These are phyloP conservation scores for Neoboletus brunneissimus DNA, from an alignment of 768 basidiomycete species.

Conservation along the genomic window DNA sequence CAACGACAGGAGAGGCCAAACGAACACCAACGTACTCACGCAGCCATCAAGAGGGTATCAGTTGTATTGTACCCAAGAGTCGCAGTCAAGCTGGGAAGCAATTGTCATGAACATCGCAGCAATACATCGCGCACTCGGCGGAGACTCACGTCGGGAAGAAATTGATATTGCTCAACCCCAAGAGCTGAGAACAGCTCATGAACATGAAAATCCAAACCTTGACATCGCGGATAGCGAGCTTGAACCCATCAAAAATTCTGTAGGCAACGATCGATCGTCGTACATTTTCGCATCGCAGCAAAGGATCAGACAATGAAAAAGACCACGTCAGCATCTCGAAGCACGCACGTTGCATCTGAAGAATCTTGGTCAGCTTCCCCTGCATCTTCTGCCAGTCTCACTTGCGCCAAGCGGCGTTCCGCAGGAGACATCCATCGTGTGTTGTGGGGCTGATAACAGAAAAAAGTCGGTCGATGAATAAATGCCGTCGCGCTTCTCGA, in stretches of 20 bases:
- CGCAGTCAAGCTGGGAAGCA: constrained; percentile 42
- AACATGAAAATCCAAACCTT: constrained; percentile 53
- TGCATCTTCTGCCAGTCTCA: constrained; percentile 65
- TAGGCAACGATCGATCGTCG: neutral
- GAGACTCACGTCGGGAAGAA: constrained; percentile 53
- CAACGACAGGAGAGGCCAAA: neutral
- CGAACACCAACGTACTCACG: constrained; percentile 38
- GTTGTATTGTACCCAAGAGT: constrained; percentile 64
- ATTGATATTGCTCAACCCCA: constrained; percentile 58
- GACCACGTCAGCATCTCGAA: neutral
- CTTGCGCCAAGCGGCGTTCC: constrained; percentile 59
- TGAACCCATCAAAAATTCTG: constrained; percentile 52
- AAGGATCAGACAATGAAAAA: neutral
- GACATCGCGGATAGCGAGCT: constrained; percentile 54
- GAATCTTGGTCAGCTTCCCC: constrained; percentile 62
- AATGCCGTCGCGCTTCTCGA: neutral
- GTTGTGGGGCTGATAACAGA: constrained; percentile 48
- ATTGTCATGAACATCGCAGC: neutral
- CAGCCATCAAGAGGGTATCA: constrained; percentile 54
- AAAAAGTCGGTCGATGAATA: neutral
- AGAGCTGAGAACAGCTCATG: constrained; percentile 47
- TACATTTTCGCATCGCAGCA: neutral
- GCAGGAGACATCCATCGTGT: constrained; percentile 55
- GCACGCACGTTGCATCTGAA: constrained; percentile 12
- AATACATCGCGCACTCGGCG: neutral